Conservation (phyloP, 176 grass and related monocot genomes). For the Triticum aestivum region DNA sequence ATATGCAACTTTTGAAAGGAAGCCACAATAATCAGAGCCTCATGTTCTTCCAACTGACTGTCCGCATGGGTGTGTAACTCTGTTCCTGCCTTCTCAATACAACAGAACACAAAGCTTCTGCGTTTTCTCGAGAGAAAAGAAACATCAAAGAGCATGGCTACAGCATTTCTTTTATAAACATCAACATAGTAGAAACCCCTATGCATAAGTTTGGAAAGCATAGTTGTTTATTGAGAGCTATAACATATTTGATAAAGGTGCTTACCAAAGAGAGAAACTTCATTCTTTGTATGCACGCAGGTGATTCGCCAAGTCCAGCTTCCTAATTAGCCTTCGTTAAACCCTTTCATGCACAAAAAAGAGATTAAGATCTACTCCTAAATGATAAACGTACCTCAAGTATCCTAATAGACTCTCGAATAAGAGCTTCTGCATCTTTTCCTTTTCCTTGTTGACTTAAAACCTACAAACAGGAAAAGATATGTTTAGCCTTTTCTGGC, state of each 20-base stretch:
- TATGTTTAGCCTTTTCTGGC: neutral
- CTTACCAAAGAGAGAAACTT: constrained; percentile 54
- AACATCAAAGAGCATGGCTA: neutral
- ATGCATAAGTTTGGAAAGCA: neutral
- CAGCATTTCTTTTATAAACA: neutral
- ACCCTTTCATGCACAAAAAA: constrained; percentile 11
- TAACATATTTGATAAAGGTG: neutral
- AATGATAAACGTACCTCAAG: constrained; percentile 58
- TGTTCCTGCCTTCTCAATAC: too few relatives aligned
- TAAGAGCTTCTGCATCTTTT: constrained; percentile 70
- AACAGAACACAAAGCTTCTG: too few relatives aligned
- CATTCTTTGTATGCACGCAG: constrained; percentile 70
- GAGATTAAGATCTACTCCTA: constrained; percentile 17
- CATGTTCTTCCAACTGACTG: too few relatives aligned
- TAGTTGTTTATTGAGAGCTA: neutral
- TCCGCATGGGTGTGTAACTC: too few relatives aligned
- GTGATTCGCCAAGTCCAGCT: constrained; percentile 74
- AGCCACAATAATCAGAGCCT: too few relatives aligned
- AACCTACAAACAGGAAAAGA: constrained; percentile 47
- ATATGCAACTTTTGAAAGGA: neutral
- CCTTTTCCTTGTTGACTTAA: constrained; percentile 70
- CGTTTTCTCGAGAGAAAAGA: too few relatives aligned
- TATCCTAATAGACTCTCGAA: constrained; percentile 85
- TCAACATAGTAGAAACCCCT: neutral
- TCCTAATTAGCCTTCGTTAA: constrained; percentile 55